Conservation (phyloP, 23 red algal genomes). For the Agarophyton chilense region DNA sequence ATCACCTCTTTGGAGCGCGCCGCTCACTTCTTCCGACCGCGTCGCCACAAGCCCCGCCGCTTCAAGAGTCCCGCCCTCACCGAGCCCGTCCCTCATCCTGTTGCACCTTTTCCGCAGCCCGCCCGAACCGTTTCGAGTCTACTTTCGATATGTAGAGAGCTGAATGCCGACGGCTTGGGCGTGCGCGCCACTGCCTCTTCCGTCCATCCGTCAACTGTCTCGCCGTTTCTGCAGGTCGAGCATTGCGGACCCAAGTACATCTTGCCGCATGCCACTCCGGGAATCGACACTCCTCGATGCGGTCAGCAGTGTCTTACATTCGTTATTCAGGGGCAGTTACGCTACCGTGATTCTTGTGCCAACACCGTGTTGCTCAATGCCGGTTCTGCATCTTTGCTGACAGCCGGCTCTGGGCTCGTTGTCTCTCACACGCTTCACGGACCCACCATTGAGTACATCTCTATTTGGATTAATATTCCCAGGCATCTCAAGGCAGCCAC, state of each 20-base stretch:
- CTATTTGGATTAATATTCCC: constrained; percentile 61
- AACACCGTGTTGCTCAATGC: constrained; percentile 9
- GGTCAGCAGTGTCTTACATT: constrained; percentile 49
- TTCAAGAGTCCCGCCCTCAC: background rate
- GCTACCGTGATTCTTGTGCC: constrained; percentile 18
- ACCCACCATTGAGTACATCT: constrained; percentile 47
- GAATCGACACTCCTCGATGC: constrained; percentile 40
- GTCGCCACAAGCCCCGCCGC: constrained; percentile 19
- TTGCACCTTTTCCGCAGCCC: background rate
- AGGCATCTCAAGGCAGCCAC: constrained; percentile 10
- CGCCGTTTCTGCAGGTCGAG: constrained; percentile 46
- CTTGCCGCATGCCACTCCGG: background rate
- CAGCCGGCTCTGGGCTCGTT: constrained; percentile 48
- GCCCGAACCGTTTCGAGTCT: constrained; percentile 23
- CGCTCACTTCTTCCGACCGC: constrained; percentile 34
- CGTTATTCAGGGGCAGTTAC: constrained; percentile 32
- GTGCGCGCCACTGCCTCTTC: constrained; percentile 18
- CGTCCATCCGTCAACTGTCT: constrained; percentile 35
- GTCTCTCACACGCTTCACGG: constrained; percentile 41
- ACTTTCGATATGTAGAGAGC: constrained; percentile 25
- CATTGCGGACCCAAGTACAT: constrained; percentile 48
- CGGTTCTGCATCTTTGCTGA: constrained; percentile 27
- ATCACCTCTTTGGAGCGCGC: constrained; percentile 50
- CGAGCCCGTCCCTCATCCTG: background rate
- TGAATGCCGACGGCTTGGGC: constrained; percentile 40